These are phyloP conservation scores for Blastocystis sp. DNA, from an alignment of 352 stramenopile species.

Conservation along the genomic window DNA sequence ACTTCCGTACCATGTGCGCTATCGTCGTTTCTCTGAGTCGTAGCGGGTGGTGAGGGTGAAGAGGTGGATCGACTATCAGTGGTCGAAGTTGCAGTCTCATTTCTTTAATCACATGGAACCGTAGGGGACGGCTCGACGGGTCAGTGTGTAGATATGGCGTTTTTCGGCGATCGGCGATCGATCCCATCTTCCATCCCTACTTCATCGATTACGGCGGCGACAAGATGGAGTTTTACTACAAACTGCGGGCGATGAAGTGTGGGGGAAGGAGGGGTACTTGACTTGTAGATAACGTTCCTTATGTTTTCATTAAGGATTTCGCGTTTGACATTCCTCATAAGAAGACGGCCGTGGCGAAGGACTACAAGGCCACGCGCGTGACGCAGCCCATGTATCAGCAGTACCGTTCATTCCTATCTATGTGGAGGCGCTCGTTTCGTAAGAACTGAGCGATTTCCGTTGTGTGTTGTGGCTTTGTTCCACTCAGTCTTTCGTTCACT, in stretches of 20 bases:
- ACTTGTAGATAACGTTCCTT: background rate
- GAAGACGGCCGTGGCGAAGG: background rate
- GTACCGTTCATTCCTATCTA: background rate
- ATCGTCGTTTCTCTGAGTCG: background rate
- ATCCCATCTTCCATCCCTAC: conserved; percentile 18
- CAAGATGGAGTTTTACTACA: background rate
- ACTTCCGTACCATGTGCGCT: background rate
- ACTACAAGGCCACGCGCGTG: background rate
- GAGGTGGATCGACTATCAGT: background rate
- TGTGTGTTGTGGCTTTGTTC: too few species aligned
- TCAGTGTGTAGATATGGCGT: conserved; percentile 12
- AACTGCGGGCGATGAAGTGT: background rate
- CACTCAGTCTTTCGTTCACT: too few species aligned
- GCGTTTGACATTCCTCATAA: conserved; percentile 32
- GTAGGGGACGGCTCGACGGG: background rate
- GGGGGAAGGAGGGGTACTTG: conserved; percentile 62
- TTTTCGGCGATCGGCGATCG: background rate
- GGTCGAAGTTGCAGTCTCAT: background rate
- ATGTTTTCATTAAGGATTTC: conserved; percentile 15
- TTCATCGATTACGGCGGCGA: background rate
- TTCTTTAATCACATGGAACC: conserved; percentile 10
- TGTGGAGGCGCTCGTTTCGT: too few species aligned
- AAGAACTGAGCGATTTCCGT: too few species aligned
- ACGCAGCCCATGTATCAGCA: background rate
- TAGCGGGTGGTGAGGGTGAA: background rate